A percentile compares a stretch with the other conserved stretches of the same genome.
Evolutionary conservation across 2,329 filamentous ascomycete species (phyloP).

Genomic region (Colletotrichum sp.): DNA sequence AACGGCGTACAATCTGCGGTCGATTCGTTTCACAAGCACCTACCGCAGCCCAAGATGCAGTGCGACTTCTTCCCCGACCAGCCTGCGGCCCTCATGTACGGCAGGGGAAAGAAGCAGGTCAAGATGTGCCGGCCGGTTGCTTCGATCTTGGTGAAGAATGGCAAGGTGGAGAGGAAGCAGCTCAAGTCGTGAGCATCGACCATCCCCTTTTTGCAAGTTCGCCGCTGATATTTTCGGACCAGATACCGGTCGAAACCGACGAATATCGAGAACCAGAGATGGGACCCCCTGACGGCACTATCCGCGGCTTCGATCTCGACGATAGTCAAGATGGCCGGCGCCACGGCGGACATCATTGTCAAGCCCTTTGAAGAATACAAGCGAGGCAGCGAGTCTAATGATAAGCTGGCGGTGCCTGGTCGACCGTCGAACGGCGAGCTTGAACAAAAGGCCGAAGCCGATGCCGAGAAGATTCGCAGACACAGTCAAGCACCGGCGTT

Average conservation of each 20-base stretch:
- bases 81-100: neutral
- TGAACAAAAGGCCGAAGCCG: neutral
- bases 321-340: constrained; percentile 10
- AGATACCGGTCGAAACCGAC: constrained; percentile 14
- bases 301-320: constrained; percentile 20
- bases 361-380: constrained; percentile 10
- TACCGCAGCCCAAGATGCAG: constrained; percentile 5
- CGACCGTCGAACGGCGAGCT: neutral
- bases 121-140: constrained; percentile 16
- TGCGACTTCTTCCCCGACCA: constrained; percentile 19
- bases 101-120: constrained; percentile 25
- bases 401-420: neutral
- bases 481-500: constrained; percentile 2
- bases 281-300: constrained; percentile 22
- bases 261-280: constrained; percentile 17
- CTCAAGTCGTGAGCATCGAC: constrained; percentile 2
- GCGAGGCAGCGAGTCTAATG: neutral
- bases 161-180: constrained; percentile 1
- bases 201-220: neutral
- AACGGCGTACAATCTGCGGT: constrained; percentile 10
- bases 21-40: constrained; percentile 13
- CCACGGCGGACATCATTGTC: constrained; percentile 13
- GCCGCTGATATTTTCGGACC: neutral
- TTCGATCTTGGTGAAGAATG: constrained; percentile 12
- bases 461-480: neutral